These are phyloP conservation scores for Nasturtium officinale DNA, from an alignment of 345 rosid species.

Conservation along the genomic window DNA sequence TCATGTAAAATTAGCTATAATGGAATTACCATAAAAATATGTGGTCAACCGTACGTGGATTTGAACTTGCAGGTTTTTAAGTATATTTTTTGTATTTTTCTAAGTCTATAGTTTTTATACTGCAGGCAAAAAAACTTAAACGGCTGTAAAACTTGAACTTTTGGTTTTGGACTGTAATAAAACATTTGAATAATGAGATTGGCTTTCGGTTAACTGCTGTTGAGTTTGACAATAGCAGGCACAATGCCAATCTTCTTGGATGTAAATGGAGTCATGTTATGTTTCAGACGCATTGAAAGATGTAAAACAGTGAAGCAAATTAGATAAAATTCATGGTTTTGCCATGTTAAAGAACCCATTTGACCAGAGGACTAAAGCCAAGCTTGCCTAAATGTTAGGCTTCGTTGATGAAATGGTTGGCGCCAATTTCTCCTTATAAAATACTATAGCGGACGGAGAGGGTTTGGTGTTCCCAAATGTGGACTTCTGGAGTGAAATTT, in stretches of 20 bases:
- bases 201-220: background rate
- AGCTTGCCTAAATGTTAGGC: no score
- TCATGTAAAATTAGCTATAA: conserved; percentile 70
- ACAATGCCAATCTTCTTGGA: background rate
- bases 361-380: background rate
- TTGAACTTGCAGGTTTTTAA: conserved; percentile 20
- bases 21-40: conserved; percentile 4
- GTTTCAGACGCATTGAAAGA: background rate
- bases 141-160: conserved; percentile 16
- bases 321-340: background rate
- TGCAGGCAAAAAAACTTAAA: background rate
- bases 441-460: background rate
- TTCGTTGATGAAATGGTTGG: background rate
- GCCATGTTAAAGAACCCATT: background rate
- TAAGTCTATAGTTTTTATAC: conserved; percentile 15
- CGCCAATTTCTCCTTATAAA: background rate
- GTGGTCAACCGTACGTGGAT: conserved; percentile 23
- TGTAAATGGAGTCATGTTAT: background rate
- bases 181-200: conserved; percentile 38
- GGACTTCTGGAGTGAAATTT: no score
- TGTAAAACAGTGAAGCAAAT: background rate
- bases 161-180: conserved; percentile 39
- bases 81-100: background rate
- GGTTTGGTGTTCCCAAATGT: no score
- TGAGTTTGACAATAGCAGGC: background rate